These are phyloP conservation scores for Protoeuglena noctilucae DNA, from an alignment of 139 green algal genomes.

Conservation along the genomic window DNA sequence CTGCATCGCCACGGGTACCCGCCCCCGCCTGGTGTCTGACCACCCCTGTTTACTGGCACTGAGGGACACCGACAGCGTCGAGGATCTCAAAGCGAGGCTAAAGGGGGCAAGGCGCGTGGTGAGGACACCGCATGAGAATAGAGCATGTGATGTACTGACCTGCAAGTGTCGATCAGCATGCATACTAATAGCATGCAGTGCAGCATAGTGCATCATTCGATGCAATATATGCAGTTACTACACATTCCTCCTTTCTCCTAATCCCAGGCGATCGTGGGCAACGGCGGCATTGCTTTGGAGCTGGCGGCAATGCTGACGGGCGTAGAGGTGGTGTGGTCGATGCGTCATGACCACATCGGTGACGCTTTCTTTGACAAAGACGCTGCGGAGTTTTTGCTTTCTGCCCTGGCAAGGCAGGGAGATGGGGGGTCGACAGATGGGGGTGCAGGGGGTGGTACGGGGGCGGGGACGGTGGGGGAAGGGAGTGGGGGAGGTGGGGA, in stretches of 20 bases:
- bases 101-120: slow-evolving; percentile 19
- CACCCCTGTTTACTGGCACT: slow-evolving; percentile 55
- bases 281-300: slow-evolving; percentile 75
- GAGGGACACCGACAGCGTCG: slow-evolving; percentile 52
- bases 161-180: too few species aligned
- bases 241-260: too few species aligned
- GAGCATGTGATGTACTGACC: too few species aligned
- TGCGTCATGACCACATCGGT: slow-evolving; percentile 57
- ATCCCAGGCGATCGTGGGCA: slow-evolving; percentile 73
- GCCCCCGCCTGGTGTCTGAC: slow-evolving; percentile 29
- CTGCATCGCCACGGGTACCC: background rate
- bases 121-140: too few species aligned
- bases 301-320: slow-evolving; percentile 17
- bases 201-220: too few species aligned
- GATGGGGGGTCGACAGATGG: background rate
- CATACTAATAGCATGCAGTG: too few species aligned
- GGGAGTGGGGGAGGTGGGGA: background rate
- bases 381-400: slow-evolving; percentile 49
- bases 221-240: too few species aligned
- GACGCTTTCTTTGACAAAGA: slow-evolving; percentile 78
- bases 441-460: background rate
- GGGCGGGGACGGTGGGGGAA: background rate
- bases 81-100: slow-evolving; percentile 16
- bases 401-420: slow-evolving; percentile 13
- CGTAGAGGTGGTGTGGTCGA: slow-evolving; percentile 53